Base-by-base conservation (phyloP, 306 rosid species). In the Inga laurina region DNA sequence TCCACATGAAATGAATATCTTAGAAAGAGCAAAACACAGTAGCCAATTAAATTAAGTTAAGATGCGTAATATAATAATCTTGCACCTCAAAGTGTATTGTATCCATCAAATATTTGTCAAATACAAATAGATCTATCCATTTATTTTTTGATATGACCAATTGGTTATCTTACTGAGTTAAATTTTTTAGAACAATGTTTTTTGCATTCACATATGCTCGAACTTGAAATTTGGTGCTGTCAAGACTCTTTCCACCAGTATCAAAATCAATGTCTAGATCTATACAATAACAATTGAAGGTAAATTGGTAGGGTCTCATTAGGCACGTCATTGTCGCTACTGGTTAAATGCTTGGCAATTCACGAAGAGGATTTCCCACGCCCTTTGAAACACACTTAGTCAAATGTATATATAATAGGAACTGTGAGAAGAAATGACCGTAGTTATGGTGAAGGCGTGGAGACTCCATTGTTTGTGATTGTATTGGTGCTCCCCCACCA, bases 361-460 rank as follows among this genome's bases (percentile, higher is more conserved):
- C 62, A 46, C 77, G 43, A 73, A 27, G 61, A 46, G 41, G 77
- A 73, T 73, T 73, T 48, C 35, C 16, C 24, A 46, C 61, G 7
- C 43, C 41, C 35, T 72, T 12, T 21, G 54, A 10, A 70, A 8
- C 64, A 19, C 27, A 21, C 13, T 19, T 1, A 56, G 62, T 56
- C 24, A 69, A 10, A 22, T 19, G 24, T 43, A 32, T 19, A 10
- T 8, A 15, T 15, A 35, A 69, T 1, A 14, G 39, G 7, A 10
- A 8, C 30, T 37, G 39, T 11, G 70, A 12, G 14, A 64, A 0
- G n/a, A 30, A 13, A 32, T 5, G 3, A 14, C 7, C 9, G 0
- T 14, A 65, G 37, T 56, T 77, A 73, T 54, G 51, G 75, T 52
- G 59, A 72, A 85, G 72, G 85, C 85, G 81, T 79, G 85, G 84